Evolutionary conservation across 495 filamentous ascomycete genomes (phyloP), one percentile per base, ranked within the genome.

Genomic region (Xylaria longipes): DNA sequence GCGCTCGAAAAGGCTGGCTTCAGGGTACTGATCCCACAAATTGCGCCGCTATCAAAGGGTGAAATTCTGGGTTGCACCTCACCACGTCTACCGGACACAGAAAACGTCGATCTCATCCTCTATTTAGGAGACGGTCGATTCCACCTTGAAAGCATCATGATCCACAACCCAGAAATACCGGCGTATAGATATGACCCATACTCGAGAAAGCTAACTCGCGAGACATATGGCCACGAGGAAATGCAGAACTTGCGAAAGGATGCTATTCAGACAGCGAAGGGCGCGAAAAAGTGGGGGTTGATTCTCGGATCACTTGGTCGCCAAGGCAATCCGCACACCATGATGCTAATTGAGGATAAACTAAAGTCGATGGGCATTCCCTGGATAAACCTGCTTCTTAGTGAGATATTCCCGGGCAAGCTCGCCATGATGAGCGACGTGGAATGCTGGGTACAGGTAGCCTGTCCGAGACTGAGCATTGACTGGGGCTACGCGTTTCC

Each of bases 401-500:
- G 90, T 71, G 96, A 99, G 84, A 98, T 99, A 35, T 98, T 98
- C 79, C 96, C 96, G 0, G 94, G 93, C 0, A 99, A 99, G 79
- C 81, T 99, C 66, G 94, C 91, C 0, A 87, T 95, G 84, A 97
- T 99, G 93, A 75, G 78, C 33, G 95, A 98, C 78, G 92, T 99
- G 7, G 96, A 97, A 74, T 95, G 93, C 71, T 99, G 96, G 96
- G 95, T 98, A 43, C 96, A 99, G 81, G 93, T 99, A 52, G 96
- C 96, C 11, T 99, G 96, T 84, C 96, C 96, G 9, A 82, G 96
- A 35, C 76, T 99, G 76, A 97, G 94, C 79, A 99, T 99, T 71
- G 96, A 99, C 83, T 99, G 96, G 96, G 96, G 96, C 0, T 99
- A 98, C 84, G 96, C 97, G 17, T 99, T 99, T 80, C 86, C 92